phyloP scores from a whole-genome alignment of 2,329 filamentous ascomycete genomes.

The Chalaropsis thielavioides region DNA sequence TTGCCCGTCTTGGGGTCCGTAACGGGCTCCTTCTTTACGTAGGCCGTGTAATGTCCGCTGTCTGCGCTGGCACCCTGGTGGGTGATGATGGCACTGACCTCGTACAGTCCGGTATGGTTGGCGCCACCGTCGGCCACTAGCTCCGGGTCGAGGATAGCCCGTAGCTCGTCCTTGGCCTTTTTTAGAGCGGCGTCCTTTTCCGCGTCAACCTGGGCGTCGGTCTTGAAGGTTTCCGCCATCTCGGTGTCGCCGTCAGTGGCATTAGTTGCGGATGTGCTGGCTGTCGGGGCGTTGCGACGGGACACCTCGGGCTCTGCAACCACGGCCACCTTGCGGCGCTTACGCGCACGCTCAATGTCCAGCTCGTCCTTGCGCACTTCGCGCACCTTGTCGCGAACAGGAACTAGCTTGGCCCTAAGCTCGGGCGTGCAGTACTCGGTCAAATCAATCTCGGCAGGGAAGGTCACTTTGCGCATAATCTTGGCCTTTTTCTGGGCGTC shows the following conservation, averaged over 20 bases:
- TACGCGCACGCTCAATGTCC: conserved; percentile 79
- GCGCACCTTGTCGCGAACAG: conserved; percentile 90
- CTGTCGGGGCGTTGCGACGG: conserved; percentile 27
- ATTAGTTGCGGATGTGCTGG: conserved; percentile 23
- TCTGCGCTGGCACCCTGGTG: conserved; percentile 95
- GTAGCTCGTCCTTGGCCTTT: conserved; percentile 75
- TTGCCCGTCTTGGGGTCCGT: conserved; percentile 65
- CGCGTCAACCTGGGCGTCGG: conserved; percentile 80
- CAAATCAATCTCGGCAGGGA: conserved; percentile 81
- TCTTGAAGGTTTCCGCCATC: conserved; percentile 71
- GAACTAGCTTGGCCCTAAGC: conserved; percentile 65
- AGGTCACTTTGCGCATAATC: conserved; percentile 97
- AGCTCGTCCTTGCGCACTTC: conserved; percentile 91
- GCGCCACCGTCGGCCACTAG: conserved; percentile 64
- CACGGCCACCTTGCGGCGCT: conserved; percentile 61
- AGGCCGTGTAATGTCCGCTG: conserved; percentile 94
- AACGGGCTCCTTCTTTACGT: conserved; percentile 77
- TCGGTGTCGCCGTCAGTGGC: conserved; percentile 52
- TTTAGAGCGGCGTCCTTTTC: conserved; percentile 65
- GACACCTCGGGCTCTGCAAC: conserved; percentile 35
- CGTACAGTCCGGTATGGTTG: conserved; percentile 90
- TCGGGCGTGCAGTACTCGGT: conserved; percentile 94
- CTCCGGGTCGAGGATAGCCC: conserved; percentile 59
- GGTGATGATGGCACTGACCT: conserved; percentile 84
- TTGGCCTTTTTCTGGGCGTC: conserved; percentile 97